Conservation (phyloP, 345 rosid genomes). For the Pugionium cornutum region DNA sequence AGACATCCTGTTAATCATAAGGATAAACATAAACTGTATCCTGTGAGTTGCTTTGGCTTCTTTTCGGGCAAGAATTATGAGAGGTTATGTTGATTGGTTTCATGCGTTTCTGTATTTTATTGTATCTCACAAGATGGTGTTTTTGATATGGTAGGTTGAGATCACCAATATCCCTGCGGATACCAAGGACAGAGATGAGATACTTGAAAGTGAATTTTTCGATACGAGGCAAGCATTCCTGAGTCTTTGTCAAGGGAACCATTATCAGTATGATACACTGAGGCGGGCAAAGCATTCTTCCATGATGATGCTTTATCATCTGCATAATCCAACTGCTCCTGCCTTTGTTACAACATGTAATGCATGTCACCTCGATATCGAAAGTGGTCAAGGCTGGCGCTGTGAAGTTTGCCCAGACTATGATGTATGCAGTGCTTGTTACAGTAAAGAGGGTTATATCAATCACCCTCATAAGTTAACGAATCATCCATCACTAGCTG, state of each 20-base stretch:
- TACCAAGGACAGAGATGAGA: conserved; percentile 92
- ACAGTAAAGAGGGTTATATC: conserved; percentile 71
- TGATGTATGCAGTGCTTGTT: conserved; percentile 89
- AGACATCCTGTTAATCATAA: conserved; percentile 78
- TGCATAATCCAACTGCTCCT: conserved; percentile 98
- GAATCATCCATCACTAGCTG: conserved; percentile 82
- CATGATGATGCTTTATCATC: conserved; percentile 99
- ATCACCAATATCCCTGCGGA: conserved; percentile 70
- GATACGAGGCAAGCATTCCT: conserved; percentile 97
- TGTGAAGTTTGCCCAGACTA: conserved; percentile 97
- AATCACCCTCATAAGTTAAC: conserved; percentile 98
- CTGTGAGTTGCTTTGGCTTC: conserved; percentile 53
- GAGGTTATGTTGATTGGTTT: no score
- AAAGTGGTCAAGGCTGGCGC: conserved; percentile 99
- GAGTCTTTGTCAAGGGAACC: conserved; percentile 99
- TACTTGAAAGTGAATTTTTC: conserved; percentile 95
- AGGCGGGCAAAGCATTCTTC: conserved; percentile 99
- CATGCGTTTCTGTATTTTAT: conserved; percentile 15
- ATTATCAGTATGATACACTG: conserved; percentile 96
- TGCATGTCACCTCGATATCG: conserved; percentile 81
- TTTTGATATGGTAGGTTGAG: conserved; percentile 50
- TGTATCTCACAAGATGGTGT: conserved; percentile 31
- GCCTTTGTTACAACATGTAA: conserved; percentile 96
- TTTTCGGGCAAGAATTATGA: not conserved
- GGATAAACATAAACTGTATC: conserved; percentile 70